A percentile compares a stretch with the other conserved stretches of the same genome.
Conservation (phyloP, 2,329 filamentous ascomycete genomes). For the Claviceps sp. region DNA sequence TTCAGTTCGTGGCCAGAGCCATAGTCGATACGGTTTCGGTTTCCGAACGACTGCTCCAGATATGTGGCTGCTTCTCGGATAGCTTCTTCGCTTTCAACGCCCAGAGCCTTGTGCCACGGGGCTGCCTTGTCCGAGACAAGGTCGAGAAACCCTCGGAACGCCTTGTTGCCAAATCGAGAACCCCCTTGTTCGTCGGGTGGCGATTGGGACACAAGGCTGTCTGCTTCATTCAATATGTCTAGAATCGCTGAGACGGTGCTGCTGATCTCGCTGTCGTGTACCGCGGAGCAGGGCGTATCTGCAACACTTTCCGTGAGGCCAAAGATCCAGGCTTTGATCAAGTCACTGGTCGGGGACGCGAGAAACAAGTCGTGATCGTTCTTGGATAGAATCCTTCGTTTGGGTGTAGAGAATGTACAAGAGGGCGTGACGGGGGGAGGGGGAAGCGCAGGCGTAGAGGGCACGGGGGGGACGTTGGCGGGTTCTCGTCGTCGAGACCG, state of each 20-base stretch:
- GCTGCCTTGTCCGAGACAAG: constrained; percentile 41
- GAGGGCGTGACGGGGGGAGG: constrained; percentile 47
- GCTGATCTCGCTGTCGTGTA: constrained; percentile 43
- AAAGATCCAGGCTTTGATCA: constrained; percentile 79
- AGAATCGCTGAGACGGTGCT: constrained; percentile 50
- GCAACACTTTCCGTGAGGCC: constrained; percentile 69
- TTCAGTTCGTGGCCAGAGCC: constrained; percentile 96
- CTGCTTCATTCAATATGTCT: constrained; percentile 54
- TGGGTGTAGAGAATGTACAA: constrained; percentile 52
- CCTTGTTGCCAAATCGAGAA: constrained; percentile 88
- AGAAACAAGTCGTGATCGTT: constrained; percentile 74
- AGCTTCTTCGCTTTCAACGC: constrained; percentile 36
- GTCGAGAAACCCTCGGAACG: constrained; percentile 73
- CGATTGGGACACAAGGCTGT: constrained; percentile 50
- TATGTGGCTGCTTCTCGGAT: constrained; percentile 66
- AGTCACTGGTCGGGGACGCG: constrained; percentile 56
- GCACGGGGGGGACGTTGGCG: constrained; percentile 48
- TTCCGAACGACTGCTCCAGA: constrained; percentile 72
- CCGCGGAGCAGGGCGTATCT: constrained; percentile 52
- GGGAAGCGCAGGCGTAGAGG: constrained; percentile 62
- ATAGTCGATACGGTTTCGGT: constrained; percentile 81
- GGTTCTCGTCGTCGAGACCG: constrained; percentile 40
- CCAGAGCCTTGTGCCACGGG: constrained; percentile 52
- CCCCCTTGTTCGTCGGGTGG: constrained; percentile 78
- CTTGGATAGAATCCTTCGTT: constrained; percentile 66